phyloP scores from a whole-genome alignment of 768 basidiomycete genomes.

The Serendipita indica region DNA sequence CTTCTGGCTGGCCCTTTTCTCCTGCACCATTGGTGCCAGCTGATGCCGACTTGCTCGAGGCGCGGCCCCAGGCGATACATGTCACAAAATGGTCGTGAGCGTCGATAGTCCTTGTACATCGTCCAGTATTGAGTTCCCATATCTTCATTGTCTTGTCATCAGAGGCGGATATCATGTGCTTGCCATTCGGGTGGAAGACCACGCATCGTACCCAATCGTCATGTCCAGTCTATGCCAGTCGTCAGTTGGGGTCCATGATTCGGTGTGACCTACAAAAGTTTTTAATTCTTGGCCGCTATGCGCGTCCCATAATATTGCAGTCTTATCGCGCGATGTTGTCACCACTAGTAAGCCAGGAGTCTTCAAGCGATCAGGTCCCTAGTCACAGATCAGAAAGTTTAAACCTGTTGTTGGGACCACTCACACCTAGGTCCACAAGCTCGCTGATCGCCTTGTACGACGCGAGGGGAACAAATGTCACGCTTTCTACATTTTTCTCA shows the following conservation, averaged over 20 bases:
- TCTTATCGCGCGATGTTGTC: conserved; percentile 82
- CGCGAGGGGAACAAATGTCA: conserved; percentile 63
- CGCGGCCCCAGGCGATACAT: conserved; percentile 65
- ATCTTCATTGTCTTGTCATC: conserved; percentile 86
- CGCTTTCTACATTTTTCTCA: conserved; percentile 72
- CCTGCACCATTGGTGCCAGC: conserved; percentile 19
- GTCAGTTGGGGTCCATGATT: not conserved
- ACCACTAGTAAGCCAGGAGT: conserved; percentile 35
- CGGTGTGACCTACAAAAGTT: conserved; percentile 41
- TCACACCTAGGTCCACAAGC: conserved; percentile 54
- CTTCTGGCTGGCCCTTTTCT: conserved; percentile 17
- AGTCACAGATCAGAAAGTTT: conserved; percentile 23
- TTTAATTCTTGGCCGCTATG: conserved; percentile 66
- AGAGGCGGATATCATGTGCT: conserved; percentile 77
- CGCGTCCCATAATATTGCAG: conserved; percentile 82
- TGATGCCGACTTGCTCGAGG: conserved; percentile 20
- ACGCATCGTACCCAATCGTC: conserved; percentile 86
- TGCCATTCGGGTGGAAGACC: conserved; percentile 81
- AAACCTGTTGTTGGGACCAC: conserved; percentile 16
- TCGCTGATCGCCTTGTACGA: conserved; percentile 66
- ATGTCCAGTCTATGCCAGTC: conserved; percentile 43
- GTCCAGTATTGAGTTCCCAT: conserved; percentile 76
- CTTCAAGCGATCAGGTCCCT: conserved; percentile 32
- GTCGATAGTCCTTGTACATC: conserved; percentile 72
- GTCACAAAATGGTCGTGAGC: conserved; percentile 78